Percentiles rank a stretch among this genome's conserved stretches.
Evolutionary conservation across 176 grass and related monocot genomes (phyloP).

Genomic region (Oropetium thomaeum): DNA sequence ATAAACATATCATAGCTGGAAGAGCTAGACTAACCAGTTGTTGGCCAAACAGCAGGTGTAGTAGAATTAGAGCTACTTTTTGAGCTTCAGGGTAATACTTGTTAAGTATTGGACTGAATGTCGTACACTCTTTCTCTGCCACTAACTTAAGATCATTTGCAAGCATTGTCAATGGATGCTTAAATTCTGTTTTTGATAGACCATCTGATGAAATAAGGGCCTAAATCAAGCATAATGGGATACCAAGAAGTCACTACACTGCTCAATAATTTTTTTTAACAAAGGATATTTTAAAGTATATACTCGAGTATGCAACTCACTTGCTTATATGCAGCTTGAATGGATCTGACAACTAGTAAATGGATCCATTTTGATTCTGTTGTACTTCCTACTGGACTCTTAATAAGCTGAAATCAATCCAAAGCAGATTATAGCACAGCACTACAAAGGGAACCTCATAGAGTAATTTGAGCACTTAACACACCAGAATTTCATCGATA

Average conservation of each 20-base stretch:
- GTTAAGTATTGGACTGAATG: conserved; percentile 60
- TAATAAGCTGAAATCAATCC: conserved; percentile 53
- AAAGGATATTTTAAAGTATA: conserved; percentile 14
- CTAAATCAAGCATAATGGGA: conserved; percentile 44
- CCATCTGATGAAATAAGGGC: conserved; percentile 42
- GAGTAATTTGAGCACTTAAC: neutral
- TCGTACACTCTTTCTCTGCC: conserved; percentile 61
- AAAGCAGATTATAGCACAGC: conserved; percentile 14
- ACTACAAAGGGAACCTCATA: conserved; percentile 6
- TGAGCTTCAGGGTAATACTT: conserved; percentile 71
- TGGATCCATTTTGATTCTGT: conserved; percentile 52
- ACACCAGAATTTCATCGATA: neutral
- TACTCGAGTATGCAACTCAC: conserved; percentile 41
- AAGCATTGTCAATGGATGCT: conserved; percentile 62
- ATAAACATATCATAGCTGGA: conserved; percentile 13
- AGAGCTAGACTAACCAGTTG: conserved; percentile 59
- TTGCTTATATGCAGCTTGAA: conserved; percentile 65
- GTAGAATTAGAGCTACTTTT: conserved; percentile 50
- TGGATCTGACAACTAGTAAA: conserved; percentile 68
- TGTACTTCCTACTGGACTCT: conserved; percentile 31
- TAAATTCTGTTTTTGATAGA: conserved; percentile 42
- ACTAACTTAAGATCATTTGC: conserved; percentile 64
- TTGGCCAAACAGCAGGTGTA: conserved; percentile 73
- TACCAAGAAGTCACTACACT: neutral
- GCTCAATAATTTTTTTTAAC: neutral